phyloP scores from a whole-genome alignment of 2,329 filamentous ascomycete genomes.

The Penicillium crustosum region DNA sequence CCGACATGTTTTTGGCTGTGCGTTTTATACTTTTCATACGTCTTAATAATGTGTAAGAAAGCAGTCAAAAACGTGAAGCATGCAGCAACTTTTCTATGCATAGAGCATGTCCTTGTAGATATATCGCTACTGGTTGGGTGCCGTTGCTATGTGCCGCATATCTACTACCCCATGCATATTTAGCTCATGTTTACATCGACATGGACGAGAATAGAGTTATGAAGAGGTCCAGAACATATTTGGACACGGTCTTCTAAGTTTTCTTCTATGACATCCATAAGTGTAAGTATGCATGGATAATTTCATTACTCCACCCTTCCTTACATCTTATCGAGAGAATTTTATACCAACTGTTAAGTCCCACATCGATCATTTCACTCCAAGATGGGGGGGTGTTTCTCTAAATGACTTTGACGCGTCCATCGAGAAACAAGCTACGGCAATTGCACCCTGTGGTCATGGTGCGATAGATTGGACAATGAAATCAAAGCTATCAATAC shows the following conservation, averaged over 20 bases:
- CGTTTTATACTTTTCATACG: too few species aligned
- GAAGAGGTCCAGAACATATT: not conserved
- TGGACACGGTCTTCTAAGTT: not conserved
- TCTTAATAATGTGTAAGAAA: too few species aligned
- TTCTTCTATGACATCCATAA: not conserved
- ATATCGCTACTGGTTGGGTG: too few species aligned
- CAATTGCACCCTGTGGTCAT: not conserved
- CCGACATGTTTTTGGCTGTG: not conserved
- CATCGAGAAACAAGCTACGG: rapidly evolving
- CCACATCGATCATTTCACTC: not conserved
- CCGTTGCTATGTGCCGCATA: too few species aligned
- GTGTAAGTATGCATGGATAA: not conserved
- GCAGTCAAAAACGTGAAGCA: not conserved
- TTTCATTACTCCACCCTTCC: not conserved
- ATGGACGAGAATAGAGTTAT: not conserved
- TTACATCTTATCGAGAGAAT: not conserved
- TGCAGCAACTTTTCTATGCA: not conserved
- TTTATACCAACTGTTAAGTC: not conserved
- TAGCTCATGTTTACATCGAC: not conserved
- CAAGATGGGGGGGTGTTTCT: not conserved
- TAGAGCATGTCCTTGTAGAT: not conserved
- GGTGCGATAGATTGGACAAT: not conserved
- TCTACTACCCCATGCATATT: too few species aligned
- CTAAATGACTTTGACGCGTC: not conserved
- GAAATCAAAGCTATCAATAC: not conserved